Conservation (phyloP, 208 protist species). For the Wallacemonas sp. region DNA sequence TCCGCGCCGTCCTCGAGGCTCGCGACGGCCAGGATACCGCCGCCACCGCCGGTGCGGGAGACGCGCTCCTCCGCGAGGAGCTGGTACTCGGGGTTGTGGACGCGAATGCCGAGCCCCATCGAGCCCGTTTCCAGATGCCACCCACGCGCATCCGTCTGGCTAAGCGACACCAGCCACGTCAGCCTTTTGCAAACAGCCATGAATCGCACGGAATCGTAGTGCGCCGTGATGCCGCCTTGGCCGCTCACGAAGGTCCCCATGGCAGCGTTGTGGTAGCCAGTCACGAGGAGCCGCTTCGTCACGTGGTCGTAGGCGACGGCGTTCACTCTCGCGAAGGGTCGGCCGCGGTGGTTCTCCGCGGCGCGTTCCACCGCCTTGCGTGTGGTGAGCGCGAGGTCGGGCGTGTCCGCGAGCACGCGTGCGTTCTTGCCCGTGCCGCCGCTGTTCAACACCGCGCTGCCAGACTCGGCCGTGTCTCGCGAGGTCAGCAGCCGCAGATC, state of each 20-base stretch:
- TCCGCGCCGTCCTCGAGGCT: not conserved
- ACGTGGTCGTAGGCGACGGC: slow-evolving; percentile 61
- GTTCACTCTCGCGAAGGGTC: slow-evolving; percentile 22
- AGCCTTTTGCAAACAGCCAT: slow-evolving; percentile 33
- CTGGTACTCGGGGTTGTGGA: slow-evolving; percentile 58
- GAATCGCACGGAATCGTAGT: slow-evolving; percentile 44
- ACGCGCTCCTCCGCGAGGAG: slow-evolving; percentile 35
- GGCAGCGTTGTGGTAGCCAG: slow-evolving; percentile 60
- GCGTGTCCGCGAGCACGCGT: not conserved
- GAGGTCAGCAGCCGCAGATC: too few species aligned
- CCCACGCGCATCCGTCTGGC: slow-evolving; percentile 51
- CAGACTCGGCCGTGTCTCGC: slow-evolving; percentile 1
- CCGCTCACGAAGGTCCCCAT: slow-evolving; percentile 69
- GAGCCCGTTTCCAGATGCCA: slow-evolving; percentile 50
- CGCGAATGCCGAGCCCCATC: slow-evolving; percentile 63
- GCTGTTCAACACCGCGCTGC: not conserved
- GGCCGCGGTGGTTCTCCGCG: not conserved
- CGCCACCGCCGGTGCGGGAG: not conserved
- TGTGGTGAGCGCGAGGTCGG: not conserved
- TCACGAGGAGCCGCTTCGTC: slow-evolving; percentile 57
- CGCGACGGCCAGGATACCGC: not conserved
- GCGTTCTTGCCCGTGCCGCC: not conserved
- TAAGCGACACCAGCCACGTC: slow-evolving; percentile 45
- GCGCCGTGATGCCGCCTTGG: slow-evolving; percentile 41
- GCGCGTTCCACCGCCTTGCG: slow-evolving; percentile 3